phyloP scores from a whole-genome alignment of 2,329 filamentous ascomycete genomes.

The Zopfia rhizophila region DNA sequence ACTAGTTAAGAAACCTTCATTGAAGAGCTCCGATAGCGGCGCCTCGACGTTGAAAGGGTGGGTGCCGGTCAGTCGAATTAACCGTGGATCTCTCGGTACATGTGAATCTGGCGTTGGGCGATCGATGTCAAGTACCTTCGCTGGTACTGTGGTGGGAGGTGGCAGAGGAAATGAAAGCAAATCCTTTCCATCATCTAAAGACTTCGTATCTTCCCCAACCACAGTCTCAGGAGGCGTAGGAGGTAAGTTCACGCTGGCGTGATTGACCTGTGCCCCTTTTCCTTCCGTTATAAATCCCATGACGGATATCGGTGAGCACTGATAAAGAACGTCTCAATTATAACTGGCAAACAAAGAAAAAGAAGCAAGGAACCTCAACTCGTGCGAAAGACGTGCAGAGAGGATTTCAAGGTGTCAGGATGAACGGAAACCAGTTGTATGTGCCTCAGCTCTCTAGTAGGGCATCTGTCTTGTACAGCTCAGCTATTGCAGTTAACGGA shows the following conservation, averaged over 20 bases:
- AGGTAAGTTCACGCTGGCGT: slow-evolving; percentile 37
- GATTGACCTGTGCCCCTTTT: slow-evolving; percentile 29
- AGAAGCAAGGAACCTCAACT: too few species aligned
- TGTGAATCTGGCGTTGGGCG: slow-evolving; percentile 84
- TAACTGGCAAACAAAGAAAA: too few species aligned
- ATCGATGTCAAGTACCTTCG: slow-evolving; percentile 76
- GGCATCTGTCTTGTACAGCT: slow-evolving; percentile 1
- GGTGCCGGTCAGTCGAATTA: slow-evolving; percentile 87
- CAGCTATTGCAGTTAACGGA: slow-evolving; percentile 17
- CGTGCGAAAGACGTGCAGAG: too few species aligned
- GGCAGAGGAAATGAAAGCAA: slow-evolving; percentile 70
- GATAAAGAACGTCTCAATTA: background rate
- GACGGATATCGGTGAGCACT: too few species aligned
- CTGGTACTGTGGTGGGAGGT: slow-evolving; percentile 67
- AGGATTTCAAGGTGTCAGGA: too few species aligned
- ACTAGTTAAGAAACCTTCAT: slow-evolving; percentile 85
- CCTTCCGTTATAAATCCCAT: slow-evolving; percentile 29
- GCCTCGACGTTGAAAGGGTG: slow-evolving; percentile 94
- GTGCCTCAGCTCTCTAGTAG: background rate
- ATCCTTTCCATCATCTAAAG: slow-evolving; percentile 17
- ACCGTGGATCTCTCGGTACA: slow-evolving; percentile 79
- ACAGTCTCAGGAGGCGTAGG: slow-evolving; percentile 50
- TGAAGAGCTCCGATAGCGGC: slow-evolving; percentile 79
- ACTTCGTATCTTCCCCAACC: slow-evolving; percentile 36
- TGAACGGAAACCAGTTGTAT: slow-evolving; percentile 4